Evolutionary conservation across 352 stramenopile species (phyloP), one percentile per base, ranked within the genome.

Genomic region (Phytophthora lateralis): DNA sequence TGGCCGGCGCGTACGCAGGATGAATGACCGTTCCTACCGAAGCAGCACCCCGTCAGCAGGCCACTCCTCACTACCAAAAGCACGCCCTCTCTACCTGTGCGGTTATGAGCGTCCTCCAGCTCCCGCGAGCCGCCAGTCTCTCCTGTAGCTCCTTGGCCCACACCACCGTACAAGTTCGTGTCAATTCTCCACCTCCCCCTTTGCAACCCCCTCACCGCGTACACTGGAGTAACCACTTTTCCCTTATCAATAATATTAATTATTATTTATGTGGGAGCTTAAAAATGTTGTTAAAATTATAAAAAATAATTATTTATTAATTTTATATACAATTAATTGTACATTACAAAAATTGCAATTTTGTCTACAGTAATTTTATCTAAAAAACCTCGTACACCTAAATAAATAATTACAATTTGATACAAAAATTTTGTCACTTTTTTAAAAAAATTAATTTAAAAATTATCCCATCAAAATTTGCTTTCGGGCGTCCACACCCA

Each of bases 1-100:
- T 90, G 5, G 90, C 79, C 0, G 96, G 72, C 4, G 94, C 94
- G 69, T 98, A 98, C 12, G 90, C 82, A 20, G 82, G 81, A 51
- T 98, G 93, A 34, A 96, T 82, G 24, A 92, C 80, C 30, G 88
- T 88, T 50, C 85, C 75, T 59, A 45, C 12, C 49, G 35, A 12
- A 53, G 38, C 8, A 24, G 12, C 11, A 35, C 26, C 21, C n/a
- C 4, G 6, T 58, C 24, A 39, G 29, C 17, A 47, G 4, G 8
- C 6, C 26, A 38, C 12, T 15, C 17, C 6, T 29, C 43, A 45
- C 10, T 9, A 38, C 32, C 32, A 6, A 6, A 12, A n/a, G 8
- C 7, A 4, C 9, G 27, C 9, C 21, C 24, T 17, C n/a, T 39
- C 15, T 54, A 80, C 82, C 82, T 27, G 86, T 95, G 26, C 82